A percentile compares a stretch with the other conserved stretches of the same genome.
These are phyloP conservation scores for Conticribra guillardii DNA, from an alignment of 108 stramenopile genomes.

Conservation along the genomic window DNA sequence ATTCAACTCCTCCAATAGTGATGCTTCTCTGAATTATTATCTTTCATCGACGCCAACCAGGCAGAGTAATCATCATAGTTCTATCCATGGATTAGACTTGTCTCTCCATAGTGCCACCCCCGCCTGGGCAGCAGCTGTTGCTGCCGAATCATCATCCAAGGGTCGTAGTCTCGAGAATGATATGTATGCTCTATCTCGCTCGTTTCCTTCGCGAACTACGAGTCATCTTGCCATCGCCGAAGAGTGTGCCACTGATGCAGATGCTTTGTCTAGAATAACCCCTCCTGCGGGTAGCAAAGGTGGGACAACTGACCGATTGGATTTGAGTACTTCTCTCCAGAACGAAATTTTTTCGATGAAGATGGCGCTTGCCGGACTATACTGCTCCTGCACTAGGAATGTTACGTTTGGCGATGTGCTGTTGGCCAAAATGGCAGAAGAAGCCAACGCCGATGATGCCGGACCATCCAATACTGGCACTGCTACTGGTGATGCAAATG, in stretches of 20 bases:
- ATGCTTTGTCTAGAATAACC: background rate
- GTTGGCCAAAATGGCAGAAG: constrained; percentile 24
- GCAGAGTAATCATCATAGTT: constrained; percentile 7
- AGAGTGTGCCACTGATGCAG: constrained; percentile 24
- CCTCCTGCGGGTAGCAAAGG: too few species aligned
- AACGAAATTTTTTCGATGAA: constrained; percentile 57
- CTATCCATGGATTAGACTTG: constrained; percentile 18
- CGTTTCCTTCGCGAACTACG: constrained; percentile 31
- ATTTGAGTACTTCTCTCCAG: constrained; percentile 3
- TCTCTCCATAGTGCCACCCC: background rate
- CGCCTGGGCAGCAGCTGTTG: background rate
- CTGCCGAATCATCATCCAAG: background rate
- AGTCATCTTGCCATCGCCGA: constrained; percentile 14
- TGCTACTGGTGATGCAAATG: too few species aligned
- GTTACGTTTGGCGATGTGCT: constrained; percentile 74
- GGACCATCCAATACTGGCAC: background rate
- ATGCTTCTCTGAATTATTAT: constrained; percentile 12
- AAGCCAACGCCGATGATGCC: constrained; percentile 1
- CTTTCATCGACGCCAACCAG: background rate
- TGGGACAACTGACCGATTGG: background rate
- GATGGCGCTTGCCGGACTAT: constrained; percentile 67
- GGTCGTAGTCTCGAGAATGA: background rate
- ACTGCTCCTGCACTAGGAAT: constrained; percentile 63
- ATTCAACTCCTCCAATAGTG: background rate
- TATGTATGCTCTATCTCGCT: constrained; percentile 16